Conservation (phyloP, 176 grass and related monocot genomes). For the Saccharum officinarum region DNA sequence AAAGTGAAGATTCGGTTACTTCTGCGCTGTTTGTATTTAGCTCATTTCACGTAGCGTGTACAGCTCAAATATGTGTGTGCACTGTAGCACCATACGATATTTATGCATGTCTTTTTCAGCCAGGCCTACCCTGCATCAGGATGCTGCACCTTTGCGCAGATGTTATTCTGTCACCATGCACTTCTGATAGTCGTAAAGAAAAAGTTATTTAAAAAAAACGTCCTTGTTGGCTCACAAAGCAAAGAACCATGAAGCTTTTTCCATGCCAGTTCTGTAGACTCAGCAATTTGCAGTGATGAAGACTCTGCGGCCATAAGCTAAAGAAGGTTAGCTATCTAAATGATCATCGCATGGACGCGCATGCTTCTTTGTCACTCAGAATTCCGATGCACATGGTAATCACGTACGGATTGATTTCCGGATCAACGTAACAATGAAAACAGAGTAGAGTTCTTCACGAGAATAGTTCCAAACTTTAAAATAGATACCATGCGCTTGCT, state of each 20-base stretch:
- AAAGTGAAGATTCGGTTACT: no score
- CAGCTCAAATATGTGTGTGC: no score
- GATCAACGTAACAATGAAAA: background rate
- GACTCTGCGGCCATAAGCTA: background rate
- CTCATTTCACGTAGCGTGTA: no score
- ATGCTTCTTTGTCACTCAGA: background rate
- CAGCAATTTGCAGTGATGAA: background rate
- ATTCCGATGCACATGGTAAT: background rate
- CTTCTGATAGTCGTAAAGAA: conserved; percentile 12
- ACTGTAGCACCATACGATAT: background rate
- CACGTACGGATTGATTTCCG: background rate
- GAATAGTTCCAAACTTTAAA: background rate
- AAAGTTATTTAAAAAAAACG: background rate
- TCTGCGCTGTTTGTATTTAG: no score
- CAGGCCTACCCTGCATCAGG: background rate
- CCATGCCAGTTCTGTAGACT: background rate
- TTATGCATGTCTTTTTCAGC: background rate
- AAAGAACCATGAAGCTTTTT: conserved; percentile 8
- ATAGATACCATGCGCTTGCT: background rate
- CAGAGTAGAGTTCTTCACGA: background rate
- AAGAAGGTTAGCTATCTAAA: background rate
- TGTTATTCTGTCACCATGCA: background rate
- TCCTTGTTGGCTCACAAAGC: background rate
- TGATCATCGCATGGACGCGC: no score
- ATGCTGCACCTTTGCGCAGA: background rate